phyloP scores from a whole-genome alignment of 1,139 yeast genomes.

The Candida labiduridarum region DNA sequence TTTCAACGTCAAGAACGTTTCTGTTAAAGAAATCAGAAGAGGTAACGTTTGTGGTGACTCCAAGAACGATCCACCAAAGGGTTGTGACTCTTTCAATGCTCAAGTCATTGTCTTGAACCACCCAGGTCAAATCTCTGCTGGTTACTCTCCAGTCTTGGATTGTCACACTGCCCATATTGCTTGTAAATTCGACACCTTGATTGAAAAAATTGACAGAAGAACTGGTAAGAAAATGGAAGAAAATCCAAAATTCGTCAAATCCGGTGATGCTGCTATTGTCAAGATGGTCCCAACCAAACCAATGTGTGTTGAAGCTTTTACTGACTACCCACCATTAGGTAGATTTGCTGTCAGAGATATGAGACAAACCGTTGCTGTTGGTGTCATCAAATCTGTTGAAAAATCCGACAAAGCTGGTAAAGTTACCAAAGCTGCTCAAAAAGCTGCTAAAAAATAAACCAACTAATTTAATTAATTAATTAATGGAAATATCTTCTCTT shows the following conservation, averaged over 20 bases:
- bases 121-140: constrained; percentile 92
- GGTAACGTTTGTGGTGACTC: constrained; percentile 97
- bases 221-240: constrained; percentile 87
- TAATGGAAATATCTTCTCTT: too few species aligned
- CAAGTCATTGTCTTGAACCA: constrained; percentile 90
- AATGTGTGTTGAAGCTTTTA: constrained; percentile 96
- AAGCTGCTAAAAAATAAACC: constrained; percentile 95
- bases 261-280: constrained; percentile 94
- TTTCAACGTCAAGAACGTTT: constrained; percentile 93
- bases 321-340: constrained; percentile 98
- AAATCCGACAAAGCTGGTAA: constrained; percentile 95
- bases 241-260: constrained; percentile 82
- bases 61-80: constrained; percentile 92
- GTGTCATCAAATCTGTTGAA: constrained; percentile 98
- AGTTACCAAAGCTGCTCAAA: constrained; percentile 99
- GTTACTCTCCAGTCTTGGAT: constrained; percentile 92
- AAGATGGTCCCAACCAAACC: constrained; percentile 94
- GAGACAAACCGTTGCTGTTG: constrained; percentile 99
- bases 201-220: constrained; percentile 93
- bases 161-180: constrained; percentile 97
- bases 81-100: constrained; percentile 81
- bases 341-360: constrained; percentile 99
- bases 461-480: background rate
- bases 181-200: constrained; percentile 81
- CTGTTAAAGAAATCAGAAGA: constrained; percentile 92